Base-by-base conservation (phyloP, 495 filamentous ascomycete species). In the Penicillium cosmopolitanum region DNA sequence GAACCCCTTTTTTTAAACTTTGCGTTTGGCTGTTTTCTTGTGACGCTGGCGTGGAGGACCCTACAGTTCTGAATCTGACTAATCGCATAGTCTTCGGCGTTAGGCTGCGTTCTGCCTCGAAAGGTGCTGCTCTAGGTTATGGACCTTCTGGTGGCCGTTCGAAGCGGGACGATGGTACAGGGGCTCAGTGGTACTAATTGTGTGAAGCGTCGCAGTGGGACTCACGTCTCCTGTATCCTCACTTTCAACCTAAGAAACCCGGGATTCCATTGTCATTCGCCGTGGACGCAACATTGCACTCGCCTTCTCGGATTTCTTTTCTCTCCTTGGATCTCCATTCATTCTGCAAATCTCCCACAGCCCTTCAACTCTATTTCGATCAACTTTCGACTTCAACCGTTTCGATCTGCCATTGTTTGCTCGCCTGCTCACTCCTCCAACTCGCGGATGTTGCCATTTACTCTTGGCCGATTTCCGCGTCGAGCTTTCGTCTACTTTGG, bases 41-140 rank as follows among this genome's bases (percentile, higher is more conserved):
- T 85, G 87, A 87, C 88, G 86, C 89, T 92, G 85, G 77, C 80
- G 83, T 80, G 83, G 88, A 87, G 87, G 86, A 82, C 61, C 75
- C 66, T 80, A 84, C 84, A 83, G 86, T 86, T 82, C 80, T 82
- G 80, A 83, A 81, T 83, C 82, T 88, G 86, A 89, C 89, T 91
- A 88, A 91, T 90, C 77, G 84, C 84, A 86, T 88, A 92, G 89
- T 90, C 85, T 89, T 82, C 89, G 88, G 84, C 88, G 87, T 86
- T 86, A 96, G 92, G 91, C 90, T 94, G 80, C 92, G 90, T 84
- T 93, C 91, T 82, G 89, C 91, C 84, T 92, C 90, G 63, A 93
- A 92, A 78, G 89, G 87, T 77, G 87, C 88, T 82, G 87, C 85
- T 82, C 80, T 81, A 71, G 73, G 74, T 73, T 84, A 86, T 78